A percentile compares a stretch with the other conserved stretches of the same genome.
These are phyloP conservation scores for Chytriomyces confervae DNA, from an alignment of 192 early-diverging fungal genomes.

Conservation along the genomic window DNA sequence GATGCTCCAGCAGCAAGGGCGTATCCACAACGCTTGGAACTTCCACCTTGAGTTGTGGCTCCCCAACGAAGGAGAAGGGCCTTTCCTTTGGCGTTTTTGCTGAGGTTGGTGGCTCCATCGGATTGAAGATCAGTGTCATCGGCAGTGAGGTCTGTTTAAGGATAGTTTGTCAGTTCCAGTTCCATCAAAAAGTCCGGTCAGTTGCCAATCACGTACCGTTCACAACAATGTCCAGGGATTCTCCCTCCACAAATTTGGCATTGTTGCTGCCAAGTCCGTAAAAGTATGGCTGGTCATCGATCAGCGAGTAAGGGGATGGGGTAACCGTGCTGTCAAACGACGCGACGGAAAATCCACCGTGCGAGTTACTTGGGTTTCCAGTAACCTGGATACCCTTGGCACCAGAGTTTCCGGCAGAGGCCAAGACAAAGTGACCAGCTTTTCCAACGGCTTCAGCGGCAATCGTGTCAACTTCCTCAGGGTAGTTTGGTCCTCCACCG, in stretches of 20 bases:
- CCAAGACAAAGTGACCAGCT: conserved; percentile 55
- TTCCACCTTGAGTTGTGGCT: background rate
- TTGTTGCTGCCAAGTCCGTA: background rate
- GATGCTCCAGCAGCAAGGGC: conserved; percentile 9
- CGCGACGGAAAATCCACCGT: conserved; percentile 37
- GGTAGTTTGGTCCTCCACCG: conserved; percentile 66
- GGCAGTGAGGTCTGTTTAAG: background rate
- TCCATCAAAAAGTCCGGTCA: background rate
- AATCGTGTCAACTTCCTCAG: conserved; percentile 65
- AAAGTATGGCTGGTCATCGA: background rate
- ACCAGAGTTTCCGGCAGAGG: conserved; percentile 80
- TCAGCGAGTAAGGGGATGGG: no score
- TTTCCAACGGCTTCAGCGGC: conserved; percentile 59
- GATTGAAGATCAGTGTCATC: background rate
- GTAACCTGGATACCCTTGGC: conserved; percentile 59
- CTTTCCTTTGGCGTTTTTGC: conserved; percentile 3
- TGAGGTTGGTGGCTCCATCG: background rate
- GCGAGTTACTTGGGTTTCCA: conserved; percentile 21
- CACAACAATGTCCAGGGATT: conserved; percentile 24
- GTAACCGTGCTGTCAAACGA: conserved; percentile 3
- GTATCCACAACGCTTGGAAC: conserved; percentile 4
- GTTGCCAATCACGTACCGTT: background rate
- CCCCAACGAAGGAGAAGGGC: conserved; percentile 21
- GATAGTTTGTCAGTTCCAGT: background rate
- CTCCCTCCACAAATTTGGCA: background rate